phyloP scores from a whole-genome alignment of 257 asterid species.

The Coffea eugenioides region DNA sequence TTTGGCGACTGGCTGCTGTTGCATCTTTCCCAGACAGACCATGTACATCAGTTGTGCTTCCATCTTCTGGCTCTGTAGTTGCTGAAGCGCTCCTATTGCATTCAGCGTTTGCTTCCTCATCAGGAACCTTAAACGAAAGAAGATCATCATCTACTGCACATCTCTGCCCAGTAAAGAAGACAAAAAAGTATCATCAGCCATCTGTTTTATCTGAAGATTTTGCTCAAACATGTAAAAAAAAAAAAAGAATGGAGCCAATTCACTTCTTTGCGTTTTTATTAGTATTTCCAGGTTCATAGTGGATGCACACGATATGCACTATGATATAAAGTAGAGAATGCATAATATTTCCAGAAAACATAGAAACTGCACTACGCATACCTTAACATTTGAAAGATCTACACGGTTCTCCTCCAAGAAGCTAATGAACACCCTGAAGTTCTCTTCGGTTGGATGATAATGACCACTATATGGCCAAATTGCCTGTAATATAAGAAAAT shows the following conservation, averaged over 20 bases:
- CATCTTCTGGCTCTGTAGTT: constrained; percentile 26
- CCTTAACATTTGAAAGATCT: constrained; percentile 79
- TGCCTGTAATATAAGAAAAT: constrained; percentile 43
- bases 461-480: constrained; percentile 98
- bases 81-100: constrained; percentile 13
- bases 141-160: constrained; percentile 77
- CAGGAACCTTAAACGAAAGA: constrained; percentile 32
- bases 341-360: neutral
- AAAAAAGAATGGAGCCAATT: neutral
- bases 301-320: neutral
- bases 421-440: constrained; percentile 74
- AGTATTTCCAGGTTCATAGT: neutral
- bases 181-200: constrained; percentile 17
- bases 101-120: constrained; percentile 28
- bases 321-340: too few species aligned
- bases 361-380: constrained; percentile 14
- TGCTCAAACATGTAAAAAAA: neutral
- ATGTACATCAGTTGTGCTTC: constrained; percentile 11
- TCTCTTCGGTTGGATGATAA: constrained; percentile 91
- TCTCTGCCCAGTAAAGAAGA: constrained; percentile 45
- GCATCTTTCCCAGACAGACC: constrained; percentile 21
- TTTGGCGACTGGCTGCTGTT: constrained; percentile 5
- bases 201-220: neutral
- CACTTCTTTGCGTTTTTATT: neutral
- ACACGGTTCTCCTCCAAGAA: constrained; percentile 80